Base-by-base conservation (phyloP, 2,329 filamentous ascomycete species). In the Cercospora sesami region DNA sequence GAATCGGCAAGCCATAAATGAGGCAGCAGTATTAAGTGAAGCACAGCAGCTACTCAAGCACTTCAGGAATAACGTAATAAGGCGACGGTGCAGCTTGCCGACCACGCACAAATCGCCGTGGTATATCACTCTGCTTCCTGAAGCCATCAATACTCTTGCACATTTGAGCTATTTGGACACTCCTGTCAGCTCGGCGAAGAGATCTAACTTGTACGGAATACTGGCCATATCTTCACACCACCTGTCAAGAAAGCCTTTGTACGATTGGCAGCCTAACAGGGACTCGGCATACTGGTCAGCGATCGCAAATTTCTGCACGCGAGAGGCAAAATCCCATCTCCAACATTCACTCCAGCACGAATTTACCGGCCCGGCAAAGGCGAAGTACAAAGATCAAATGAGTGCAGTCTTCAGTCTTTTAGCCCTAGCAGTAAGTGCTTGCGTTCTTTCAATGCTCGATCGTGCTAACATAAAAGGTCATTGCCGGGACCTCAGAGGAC, bases 341-440 rank as follows among this genome's bases (percentile, higher is more conserved):
- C 68, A 73, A 14, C 65, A 76, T 14, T 79, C 78, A 4, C 39
- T 80, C 12, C 72, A 75, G 28, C 55, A 72, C 5, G 78, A 80
- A 61, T 75, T 73, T 0, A 67, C 72, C 7, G 74, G 75, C 1
- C 70, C 75, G 9, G 73, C 73, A 31, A 77, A 76, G 60, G 78
- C 78, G 5, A 80, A 80, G 67, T 80, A 80, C 30, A 80, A 80
- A 64, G 78, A 80, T 23, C 78, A 79, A 62, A 67, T 80, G 23
- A 80, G 79, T 77, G 78, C 78, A 8, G 73, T 78, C 2, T 75
- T 75, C 28, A 75, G 73, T n/a, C 66, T 79, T 48, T 74, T 76
- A n/a, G 73, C 78, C 48, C 78, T 75, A 67, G 75, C 78, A 4
- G 76, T 80, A 71, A 65, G 75, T 65, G 9, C 4, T 7, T 9